Percentiles rank a stretch among this genome's conserved stretches.
Evolutionary conservation across 2,329 filamentous ascomycete species (phyloP).

Genomic region (Zymoseptoria passerinii): DNA sequence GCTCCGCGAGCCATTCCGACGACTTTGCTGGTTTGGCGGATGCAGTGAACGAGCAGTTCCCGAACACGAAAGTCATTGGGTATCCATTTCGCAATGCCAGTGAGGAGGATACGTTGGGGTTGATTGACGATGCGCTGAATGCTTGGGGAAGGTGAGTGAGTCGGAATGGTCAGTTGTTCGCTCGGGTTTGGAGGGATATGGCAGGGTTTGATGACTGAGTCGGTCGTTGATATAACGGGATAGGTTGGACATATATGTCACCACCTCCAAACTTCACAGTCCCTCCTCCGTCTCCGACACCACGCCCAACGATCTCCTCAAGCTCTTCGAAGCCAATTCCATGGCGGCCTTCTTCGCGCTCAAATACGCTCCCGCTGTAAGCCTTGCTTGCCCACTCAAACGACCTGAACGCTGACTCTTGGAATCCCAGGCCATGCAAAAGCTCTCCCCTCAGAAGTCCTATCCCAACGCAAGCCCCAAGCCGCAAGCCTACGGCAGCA

Average conservation of each 20-base stretch:
- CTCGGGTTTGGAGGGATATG: background rate
- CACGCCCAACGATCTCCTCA: conserved; percentile 47
- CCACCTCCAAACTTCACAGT: conserved; percentile 49
- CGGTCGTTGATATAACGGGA: background rate
- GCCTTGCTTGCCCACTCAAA: background rate
- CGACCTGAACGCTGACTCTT: background rate
- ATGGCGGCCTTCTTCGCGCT: conserved; percentile 57
- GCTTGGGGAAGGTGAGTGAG: conserved; percentile 40
- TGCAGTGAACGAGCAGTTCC: conserved; percentile 37
- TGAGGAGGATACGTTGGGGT: conserved; percentile 51
- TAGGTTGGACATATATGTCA: conserved; percentile 54
- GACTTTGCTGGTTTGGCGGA: conserved; percentile 37
- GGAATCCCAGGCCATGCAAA: conserved; percentile 43
- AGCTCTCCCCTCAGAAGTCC: conserved; percentile 45
- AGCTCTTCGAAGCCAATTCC: conserved; percentile 52
- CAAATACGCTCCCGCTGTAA: conserved; percentile 52
- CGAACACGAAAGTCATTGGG: conserved; percentile 53
- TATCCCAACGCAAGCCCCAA: conserved; percentile 57
- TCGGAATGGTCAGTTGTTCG: background rate
- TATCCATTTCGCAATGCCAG: conserved; percentile 53
- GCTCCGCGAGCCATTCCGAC: conserved; percentile 37
- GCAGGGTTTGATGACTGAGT: background rate
- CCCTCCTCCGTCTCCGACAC: conserved; percentile 50
- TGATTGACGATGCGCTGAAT: conserved; percentile 58
- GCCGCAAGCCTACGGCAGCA: conserved; percentile 51